Conservation (phyloP, 176 grass and related monocot species). For the Saccharum officinarum region DNA sequence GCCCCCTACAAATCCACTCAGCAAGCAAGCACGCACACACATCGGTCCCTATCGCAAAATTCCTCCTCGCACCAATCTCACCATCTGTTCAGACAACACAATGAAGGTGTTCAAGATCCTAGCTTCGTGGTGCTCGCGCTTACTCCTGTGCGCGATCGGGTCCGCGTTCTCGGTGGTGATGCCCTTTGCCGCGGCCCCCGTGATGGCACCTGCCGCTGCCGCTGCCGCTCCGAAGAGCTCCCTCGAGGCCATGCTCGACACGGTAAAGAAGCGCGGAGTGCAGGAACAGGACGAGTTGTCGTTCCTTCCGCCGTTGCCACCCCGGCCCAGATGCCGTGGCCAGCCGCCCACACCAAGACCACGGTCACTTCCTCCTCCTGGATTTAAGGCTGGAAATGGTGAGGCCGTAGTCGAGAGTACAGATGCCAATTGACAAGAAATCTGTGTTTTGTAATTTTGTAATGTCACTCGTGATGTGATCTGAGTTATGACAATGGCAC, state of each 20-base stretch:
- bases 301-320: neutral
- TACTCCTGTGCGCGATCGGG: neutral
- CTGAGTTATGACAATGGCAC: neutral
- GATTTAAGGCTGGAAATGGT: neutral
- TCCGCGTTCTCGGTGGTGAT: neutral
- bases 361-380: neutral
- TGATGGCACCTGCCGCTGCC: neutral
- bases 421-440: neutral
- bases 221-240: slow-evolving; percentile 1
- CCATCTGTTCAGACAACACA: neutral
- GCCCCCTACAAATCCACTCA: neutral
- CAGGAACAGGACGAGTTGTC: neutral
- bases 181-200: neutral
- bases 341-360: neutral
- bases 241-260: slow-evolving; percentile 22
- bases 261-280: neutral
- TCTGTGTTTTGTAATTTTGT: neutral
- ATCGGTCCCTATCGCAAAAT: neutral
- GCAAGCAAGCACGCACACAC: no score
- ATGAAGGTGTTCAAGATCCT: neutral
- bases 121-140: neutral
- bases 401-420: neutral
- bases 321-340: neutral
- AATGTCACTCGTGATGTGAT: no score
- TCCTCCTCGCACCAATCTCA: no score